phyloP scores from a whole-genome alignment of 2,329 filamentous ascomycete species.

The Aspergillus hortae region DNA sequence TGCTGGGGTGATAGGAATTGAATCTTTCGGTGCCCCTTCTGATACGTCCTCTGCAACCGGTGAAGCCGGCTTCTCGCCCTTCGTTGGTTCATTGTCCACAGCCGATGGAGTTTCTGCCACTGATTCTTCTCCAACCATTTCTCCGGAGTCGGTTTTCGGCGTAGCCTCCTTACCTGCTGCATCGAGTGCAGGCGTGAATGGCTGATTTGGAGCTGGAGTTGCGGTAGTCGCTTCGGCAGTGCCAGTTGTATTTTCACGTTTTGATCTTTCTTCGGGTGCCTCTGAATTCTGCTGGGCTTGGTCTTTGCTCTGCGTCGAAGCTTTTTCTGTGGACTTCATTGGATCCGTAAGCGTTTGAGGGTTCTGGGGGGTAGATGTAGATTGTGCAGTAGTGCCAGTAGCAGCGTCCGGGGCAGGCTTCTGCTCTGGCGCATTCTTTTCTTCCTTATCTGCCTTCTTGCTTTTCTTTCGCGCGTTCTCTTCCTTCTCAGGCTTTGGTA shows the following conservation, averaged over 20 bases:
- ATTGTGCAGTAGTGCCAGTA: slow-evolving; percentile 8
- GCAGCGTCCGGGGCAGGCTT: slow-evolving; percentile 12
- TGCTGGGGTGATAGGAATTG: not conserved
- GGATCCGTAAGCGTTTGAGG: slow-evolving; percentile 6
- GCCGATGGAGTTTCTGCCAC: not conserved
- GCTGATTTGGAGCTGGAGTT: slow-evolving; percentile 1
- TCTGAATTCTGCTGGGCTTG: slow-evolving; percentile 1
- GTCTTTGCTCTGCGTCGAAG: slow-evolving; percentile 8
- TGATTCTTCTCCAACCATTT: not conserved
- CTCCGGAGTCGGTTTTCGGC: slow-evolving; percentile 1
- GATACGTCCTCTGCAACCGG: not conserved
- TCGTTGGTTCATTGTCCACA: not conserved
- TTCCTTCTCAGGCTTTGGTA: slow-evolving; percentile 36
- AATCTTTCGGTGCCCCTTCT: slow-evolving; percentile 5
- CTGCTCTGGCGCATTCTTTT: slow-evolving; percentile 20
- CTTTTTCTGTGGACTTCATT: slow-evolving; percentile 7
- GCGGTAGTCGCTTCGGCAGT: not conserved
- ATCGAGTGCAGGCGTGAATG: not conserved
- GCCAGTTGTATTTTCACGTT: slow-evolving; percentile 5
- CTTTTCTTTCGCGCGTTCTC: slow-evolving; percentile 46
- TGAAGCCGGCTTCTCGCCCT: not conserved
- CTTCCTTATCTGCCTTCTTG: slow-evolving; percentile 29
- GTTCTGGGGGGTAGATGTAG: slow-evolving; percentile 1
- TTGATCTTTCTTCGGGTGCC: not conserved
- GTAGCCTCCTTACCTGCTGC: slow-evolving; percentile 1